Evolutionary conservation across 805 yeast genomes (phyloP), one percentile per base, ranked within the genome.

Genomic region (Cyberlindnera euphorbiae): DNA sequence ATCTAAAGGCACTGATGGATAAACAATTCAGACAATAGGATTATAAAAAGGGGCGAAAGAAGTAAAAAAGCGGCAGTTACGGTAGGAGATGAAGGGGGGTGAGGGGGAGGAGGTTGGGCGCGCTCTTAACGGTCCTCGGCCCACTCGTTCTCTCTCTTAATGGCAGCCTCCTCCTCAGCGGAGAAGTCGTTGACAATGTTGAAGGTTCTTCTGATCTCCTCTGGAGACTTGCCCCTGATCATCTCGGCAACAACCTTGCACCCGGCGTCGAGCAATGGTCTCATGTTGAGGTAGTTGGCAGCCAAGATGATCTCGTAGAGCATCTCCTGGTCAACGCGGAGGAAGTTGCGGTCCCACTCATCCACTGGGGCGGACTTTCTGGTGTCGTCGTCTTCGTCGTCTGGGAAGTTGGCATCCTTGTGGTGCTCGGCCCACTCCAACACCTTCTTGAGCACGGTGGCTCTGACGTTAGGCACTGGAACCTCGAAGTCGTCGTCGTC

Each of bases 361-460:
- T 83, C 90, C 34, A 90, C 87, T 4, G 95, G 96, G 2, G 88
- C 87, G n/a, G 90, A 73, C 56, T 84, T 85, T 58, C 83, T 78
- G 17, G 85, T 75, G 49, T 86, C 95, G 36, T 82, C 89, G 45
- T 86, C 96, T 39, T 77, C 86, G 36, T 81, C 89, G 44, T 79
- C 87, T 14, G 85, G 84, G 61, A 80, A 80, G 14, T 68, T 69
- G 8, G 83, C 74, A 56, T 85, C 88, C 59, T 81, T 83, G 67
- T 90, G 96, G 59, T 90, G 93, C 55, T 85, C 94, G 53, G 96
- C 88, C 94, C 96, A 90, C 58, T 90, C 96, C 36, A 90, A 69
- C n/a, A 90, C 90, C 57, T 88, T 87, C 59, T 82, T 77, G 63
- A 90, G 70, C 15, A 90, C 95, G 13, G 82, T 79, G 8, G 95